phyloP scores from a whole-genome alignment of 2,329 filamentous ascomycete species.

The Helminthosporium solani region DNA sequence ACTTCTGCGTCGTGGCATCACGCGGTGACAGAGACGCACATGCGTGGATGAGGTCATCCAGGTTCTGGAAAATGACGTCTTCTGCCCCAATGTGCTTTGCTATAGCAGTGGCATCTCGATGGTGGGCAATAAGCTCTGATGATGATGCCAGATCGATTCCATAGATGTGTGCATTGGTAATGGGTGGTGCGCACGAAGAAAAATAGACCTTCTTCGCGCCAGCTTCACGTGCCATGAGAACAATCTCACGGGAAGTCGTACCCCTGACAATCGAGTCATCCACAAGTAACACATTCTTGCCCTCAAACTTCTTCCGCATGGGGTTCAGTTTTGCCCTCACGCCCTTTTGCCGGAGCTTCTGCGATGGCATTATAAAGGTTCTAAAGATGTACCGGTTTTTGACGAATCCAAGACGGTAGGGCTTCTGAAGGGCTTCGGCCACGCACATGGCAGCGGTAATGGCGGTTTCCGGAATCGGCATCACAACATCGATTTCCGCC shows the following conservation, averaged over 20 bases:
- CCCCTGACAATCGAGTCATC: constrained; percentile 90
- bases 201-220: constrained; percentile 82
- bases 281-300: constrained; percentile 76
- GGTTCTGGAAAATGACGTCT: constrained; percentile 72
- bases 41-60: constrained; percentile 76
- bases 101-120: constrained; percentile 62
- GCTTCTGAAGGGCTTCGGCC: constrained; percentile 72
- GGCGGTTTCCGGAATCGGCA: constrained; percentile 81
- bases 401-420: constrained; percentile 78
- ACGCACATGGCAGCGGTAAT: constrained; percentile 78
- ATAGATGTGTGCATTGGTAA: constrained; percentile 86
- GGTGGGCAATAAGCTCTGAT: constrained; percentile 69
- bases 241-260: constrained; percentile 77
- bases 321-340: constrained; percentile 87
- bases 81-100: constrained; percentile 71
- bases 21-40: constrained; percentile 71
- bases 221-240: constrained; percentile 80
- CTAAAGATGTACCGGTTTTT: constrained; percentile 89
- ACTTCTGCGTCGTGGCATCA: constrained; percentile 60
- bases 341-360: constrained; percentile 77
- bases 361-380: constrained; percentile 84
- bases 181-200: constrained; percentile 76
- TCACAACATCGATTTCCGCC: constrained; percentile 77
- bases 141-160: constrained; percentile 72
- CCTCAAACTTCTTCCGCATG: constrained; percentile 81